Evolutionary conservation across 2,329 filamentous ascomycete genomes (phyloP).

Genomic region (Cadophora gregata): DNA sequence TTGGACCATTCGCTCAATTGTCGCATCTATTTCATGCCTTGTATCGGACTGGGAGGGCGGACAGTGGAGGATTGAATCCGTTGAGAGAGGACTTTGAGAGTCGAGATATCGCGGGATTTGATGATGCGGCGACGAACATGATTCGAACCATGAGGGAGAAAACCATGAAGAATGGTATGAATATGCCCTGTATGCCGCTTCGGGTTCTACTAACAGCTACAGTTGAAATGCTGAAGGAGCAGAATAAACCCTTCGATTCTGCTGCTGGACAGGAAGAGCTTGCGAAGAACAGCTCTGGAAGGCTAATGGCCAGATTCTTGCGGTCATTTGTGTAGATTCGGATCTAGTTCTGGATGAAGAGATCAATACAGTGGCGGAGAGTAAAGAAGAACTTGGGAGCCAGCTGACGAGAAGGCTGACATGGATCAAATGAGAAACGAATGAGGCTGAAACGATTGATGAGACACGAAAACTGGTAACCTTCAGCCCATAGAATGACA

Average conservation of each 20-base stretch:
- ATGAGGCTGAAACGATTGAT: background rate
- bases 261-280: conserved; percentile 12
- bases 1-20: conserved; percentile 26
- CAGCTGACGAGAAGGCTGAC: background rate
- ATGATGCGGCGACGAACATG: conserved; percentile 15
- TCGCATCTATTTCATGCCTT: conserved; percentile 32
- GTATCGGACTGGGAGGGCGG: conserved; percentile 29
- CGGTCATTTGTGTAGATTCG: conserved; percentile 55
- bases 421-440: background rate
- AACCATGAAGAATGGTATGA: conserved; percentile 21
- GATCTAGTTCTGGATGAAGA: no score
- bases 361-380: no score
- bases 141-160: conserved; percentile 19
- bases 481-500: background rate
- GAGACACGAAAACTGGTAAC: background rate
- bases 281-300: conserved; percentile 25
- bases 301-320: conserved; percentile 40
- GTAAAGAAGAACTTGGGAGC: background rate
- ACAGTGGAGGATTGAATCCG: conserved; percentile 29
- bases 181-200: background rate
- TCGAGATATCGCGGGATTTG: conserved; percentile 14
- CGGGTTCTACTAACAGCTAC: background rate
- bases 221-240: conserved; percentile 16
- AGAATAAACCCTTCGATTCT: conserved; percentile 13
- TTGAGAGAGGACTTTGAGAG: conserved; percentile 15